phyloP scores from a whole-genome alignment of 202 grass and related monocot species.

The Elaeis oleifera region DNA sequence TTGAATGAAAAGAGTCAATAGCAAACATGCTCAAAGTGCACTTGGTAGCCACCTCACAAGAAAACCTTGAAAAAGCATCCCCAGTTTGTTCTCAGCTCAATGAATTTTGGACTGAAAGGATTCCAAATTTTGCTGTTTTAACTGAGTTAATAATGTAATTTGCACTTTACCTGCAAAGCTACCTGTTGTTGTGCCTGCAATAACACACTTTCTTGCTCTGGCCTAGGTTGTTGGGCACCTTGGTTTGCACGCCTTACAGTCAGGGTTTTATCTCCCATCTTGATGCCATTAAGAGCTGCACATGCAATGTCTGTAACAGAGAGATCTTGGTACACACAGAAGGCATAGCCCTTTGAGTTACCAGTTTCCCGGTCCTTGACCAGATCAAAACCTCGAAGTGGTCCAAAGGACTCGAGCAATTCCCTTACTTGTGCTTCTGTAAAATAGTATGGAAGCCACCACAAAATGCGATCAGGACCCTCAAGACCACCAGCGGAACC shows the following conservation, averaged over 20 bases:
- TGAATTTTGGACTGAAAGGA: too few relatives aligned
- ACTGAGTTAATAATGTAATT: too few relatives aligned
- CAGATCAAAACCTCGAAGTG: conserved; percentile 87
- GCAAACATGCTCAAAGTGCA: too few relatives aligned
- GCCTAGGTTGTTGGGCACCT: conserved; percentile 67
- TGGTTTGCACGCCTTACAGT: conserved; percentile 93
- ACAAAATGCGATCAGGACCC: conserved; percentile 93
- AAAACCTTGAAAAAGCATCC: too few relatives aligned
- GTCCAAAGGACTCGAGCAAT: conserved; percentile 86
- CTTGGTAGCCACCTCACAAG: too few relatives aligned
- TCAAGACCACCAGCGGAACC: conserved; percentile 92
- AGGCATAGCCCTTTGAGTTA: conserved; percentile 95
- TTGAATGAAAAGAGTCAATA: too few relatives aligned
- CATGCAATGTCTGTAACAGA: conserved; percentile 89
- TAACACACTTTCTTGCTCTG: conserved; percentile 78
- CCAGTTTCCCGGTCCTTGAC: conserved; percentile 97
- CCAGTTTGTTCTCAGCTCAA: too few relatives aligned
- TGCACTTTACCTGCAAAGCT: conserved; percentile 60
- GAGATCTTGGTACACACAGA: conserved; percentile 94
- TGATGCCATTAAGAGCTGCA: conserved; percentile 96
- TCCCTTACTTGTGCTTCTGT: conserved; percentile 91
- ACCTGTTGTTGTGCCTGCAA: conserved; percentile 88
- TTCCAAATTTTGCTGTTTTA: too few relatives aligned
- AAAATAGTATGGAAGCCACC: conserved; percentile 89
- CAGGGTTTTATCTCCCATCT: conserved; percentile 98